Conservation (phyloP, 1,284 basidiomycete species). For the Sporisorium scitamineum region DNA sequence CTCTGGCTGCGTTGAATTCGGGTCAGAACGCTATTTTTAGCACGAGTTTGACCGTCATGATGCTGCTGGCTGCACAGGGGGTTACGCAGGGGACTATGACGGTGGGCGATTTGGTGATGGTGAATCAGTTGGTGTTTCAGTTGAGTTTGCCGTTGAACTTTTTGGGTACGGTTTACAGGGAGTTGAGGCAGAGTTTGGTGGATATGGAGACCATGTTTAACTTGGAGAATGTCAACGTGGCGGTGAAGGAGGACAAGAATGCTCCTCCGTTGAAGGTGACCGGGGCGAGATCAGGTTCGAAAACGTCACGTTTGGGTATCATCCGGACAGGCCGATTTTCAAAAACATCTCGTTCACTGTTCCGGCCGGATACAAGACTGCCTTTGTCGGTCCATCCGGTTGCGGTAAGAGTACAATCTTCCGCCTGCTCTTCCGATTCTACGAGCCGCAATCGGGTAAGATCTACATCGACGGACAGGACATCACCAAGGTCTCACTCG, state of each 20-base stretch:
- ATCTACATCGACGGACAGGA: conserved; percentile 91
- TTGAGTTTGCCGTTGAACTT: conserved; percentile 95
- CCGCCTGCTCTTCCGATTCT: conserved; percentile 93
- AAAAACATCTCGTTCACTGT: conserved; percentile 81
- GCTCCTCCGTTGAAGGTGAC: conserved; percentile 78
- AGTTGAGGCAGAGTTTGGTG: conserved; percentile 91
- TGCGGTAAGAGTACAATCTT: conserved; percentile 99
- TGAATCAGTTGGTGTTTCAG: conserved; percentile 99
- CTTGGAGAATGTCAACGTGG: conserved; percentile 83
- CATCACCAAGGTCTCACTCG: conserved; percentile 79
- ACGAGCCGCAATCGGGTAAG: conserved; percentile 82
- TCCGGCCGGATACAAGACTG: conserved; percentile 94
- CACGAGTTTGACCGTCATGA: conserved; percentile 89
- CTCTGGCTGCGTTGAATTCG: conserved; percentile 90
- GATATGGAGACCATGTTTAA: conserved; percentile 98
- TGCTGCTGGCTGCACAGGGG: conserved; percentile 95
- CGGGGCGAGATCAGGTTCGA: conserved; percentile 93
- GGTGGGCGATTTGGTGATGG: conserved; percentile 96
- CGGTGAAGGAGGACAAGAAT: conserved; percentile 79
- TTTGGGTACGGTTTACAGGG: conserved; percentile 94
- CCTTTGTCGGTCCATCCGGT: conserved; percentile 94
- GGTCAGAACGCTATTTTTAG: conserved; percentile 98
- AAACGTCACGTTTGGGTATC: conserved; percentile 91
- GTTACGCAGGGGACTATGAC: conserved; percentile 96
- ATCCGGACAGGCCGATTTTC: conserved; percentile 90